These are phyloP conservation scores for Aspergillus fischeri DNA, from an alignment of 2,329 filamentous ascomycete species.

Conservation along the genomic window DNA sequence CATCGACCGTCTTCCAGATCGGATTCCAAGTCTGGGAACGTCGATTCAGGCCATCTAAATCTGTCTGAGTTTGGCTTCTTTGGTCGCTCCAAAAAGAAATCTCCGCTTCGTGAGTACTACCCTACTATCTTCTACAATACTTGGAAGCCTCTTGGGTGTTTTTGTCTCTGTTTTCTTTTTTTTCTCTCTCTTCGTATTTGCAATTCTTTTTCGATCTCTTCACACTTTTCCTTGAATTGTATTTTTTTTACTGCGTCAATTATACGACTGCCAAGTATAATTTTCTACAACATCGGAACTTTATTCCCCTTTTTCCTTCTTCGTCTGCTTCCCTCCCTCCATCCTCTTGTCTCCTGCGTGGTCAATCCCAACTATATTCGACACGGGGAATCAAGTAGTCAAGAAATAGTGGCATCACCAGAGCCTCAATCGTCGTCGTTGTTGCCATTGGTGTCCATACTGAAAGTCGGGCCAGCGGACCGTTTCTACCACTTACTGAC, in stretches of 20 bases:
- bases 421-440: neutral
- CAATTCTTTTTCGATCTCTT: conserved; percentile 5
- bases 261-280: neutral
- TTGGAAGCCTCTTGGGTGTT: conserved; percentile 9
- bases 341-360: neutral
- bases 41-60: conserved; percentile 29
- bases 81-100: conserved; percentile 35
- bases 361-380: neutral
- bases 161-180: conserved; percentile 5
- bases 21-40: conserved; percentile 34
- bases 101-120: conserved; percentile 25
- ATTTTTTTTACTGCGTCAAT: conserved; percentile 2
- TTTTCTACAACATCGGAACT: neutral
- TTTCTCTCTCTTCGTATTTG: conserved; percentile 1
- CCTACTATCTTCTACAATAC: conserved; percentile 19
- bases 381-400: neutral
- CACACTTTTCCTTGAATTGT: conserved; percentile 3
- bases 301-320: conserved; percentile 1
- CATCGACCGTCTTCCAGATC: conserved; percentile 36
- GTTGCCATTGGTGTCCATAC: neutral
- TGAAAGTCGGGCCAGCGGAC: neutral
- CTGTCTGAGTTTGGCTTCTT: conserved; percentile 32
- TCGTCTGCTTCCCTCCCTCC: neutral
- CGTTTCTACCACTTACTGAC: conserved; percentile 2
- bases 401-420: neutral